A percentile compares a stretch with the other conserved stretches of the same genome.
phyloP scores from a whole-genome alignment of 1,139 yeast species.

The Blastobotrys elegans region DNA sequence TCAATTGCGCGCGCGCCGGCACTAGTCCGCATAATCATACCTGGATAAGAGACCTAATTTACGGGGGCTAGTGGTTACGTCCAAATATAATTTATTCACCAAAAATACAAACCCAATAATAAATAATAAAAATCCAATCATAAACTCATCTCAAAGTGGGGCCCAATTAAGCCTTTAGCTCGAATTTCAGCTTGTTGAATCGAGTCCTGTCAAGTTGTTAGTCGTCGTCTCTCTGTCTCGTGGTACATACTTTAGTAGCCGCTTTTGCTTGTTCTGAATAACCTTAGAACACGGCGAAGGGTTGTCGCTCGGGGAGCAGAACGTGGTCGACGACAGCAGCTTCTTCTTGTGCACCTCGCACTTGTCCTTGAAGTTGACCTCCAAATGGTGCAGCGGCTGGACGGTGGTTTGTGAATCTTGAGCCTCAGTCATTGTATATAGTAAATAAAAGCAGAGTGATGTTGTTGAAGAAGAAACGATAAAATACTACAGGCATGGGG shows the following conservation, averaged over 20 bases:
- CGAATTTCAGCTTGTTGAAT: constrained; percentile 12
- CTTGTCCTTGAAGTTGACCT: constrained; percentile 15
- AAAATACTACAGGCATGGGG: too few relatives aligned
- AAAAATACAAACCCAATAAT: too few relatives aligned
- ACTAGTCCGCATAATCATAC: too few relatives aligned
- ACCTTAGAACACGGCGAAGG: constrained; percentile 28
- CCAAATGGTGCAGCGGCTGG: constrained; percentile 19
- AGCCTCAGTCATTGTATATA: background rate
- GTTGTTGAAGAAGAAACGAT: background rate
- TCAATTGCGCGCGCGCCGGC: too few relatives aligned
- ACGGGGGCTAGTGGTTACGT: too few relatives aligned
- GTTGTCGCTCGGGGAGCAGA: constrained; percentile 25
- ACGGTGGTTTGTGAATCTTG: constrained; percentile 5
- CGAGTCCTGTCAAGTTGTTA: too few relatives aligned
- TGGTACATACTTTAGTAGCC: constrained; percentile 13
- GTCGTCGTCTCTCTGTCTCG: too few relatives aligned
- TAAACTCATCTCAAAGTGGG: too few relatives aligned
- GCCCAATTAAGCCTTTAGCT: constrained; percentile 7
- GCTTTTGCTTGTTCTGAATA: constrained; percentile 20
- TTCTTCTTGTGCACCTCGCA: constrained; percentile 22
- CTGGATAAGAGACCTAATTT: too few relatives aligned
- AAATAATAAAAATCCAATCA: too few relatives aligned
- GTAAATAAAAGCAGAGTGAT: background rate
- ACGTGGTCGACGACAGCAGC: constrained; percentile 23
- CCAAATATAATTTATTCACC: too few relatives aligned